Evolutionary conservation across 176 grass and related monocot genomes (phyloP), one percentile per base, ranked within the genome.

Genomic region (Triticum turgidum): DNA sequence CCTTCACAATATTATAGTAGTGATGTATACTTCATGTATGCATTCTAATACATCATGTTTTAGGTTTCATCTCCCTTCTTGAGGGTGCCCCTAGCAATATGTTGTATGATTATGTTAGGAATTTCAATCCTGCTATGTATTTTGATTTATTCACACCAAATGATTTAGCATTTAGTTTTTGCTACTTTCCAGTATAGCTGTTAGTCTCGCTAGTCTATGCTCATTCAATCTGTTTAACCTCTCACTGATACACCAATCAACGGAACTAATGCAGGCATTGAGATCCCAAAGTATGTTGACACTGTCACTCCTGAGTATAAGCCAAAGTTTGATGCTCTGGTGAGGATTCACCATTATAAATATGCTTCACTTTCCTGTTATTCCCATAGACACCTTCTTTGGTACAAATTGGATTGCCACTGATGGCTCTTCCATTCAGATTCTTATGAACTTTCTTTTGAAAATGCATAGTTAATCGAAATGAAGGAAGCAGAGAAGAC

Each of bases 241-340:
- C 41, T 85, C 70, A 15, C 39, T 76, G 69, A 82, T 13, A 70
- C 81, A 45, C 9, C 69, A 42, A 85, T 29, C 32, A 17, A 21
- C 72, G 41, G 52, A 42, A 44, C 62, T 74, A 81, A 83, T 95
- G 75, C 89, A 96, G 96, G 90, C 83, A 88, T 96, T 35, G 82
- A 98, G 82, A 94, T 96, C 79, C 93, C 93, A n/a, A 98, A 98
- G 80, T 98, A 89, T 49, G 93, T 86, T 11, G 93, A 98, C 44
- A 95, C 84, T 5, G 93, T 96, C 81, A 98, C 96, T 92, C 96
- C 96, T 38, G 54, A 94, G 80, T 96, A 88, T 70, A 90, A 98
- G 82, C 96, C 92, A 39, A 95, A 98, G 82, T 98, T 96, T 86
- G 91, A 98, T 80, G 89, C 88, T 42, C 82, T 98, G 88, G 96